Conservation (phyloP, 441 rosid species). For the Eruca vesicaria region DNA sequence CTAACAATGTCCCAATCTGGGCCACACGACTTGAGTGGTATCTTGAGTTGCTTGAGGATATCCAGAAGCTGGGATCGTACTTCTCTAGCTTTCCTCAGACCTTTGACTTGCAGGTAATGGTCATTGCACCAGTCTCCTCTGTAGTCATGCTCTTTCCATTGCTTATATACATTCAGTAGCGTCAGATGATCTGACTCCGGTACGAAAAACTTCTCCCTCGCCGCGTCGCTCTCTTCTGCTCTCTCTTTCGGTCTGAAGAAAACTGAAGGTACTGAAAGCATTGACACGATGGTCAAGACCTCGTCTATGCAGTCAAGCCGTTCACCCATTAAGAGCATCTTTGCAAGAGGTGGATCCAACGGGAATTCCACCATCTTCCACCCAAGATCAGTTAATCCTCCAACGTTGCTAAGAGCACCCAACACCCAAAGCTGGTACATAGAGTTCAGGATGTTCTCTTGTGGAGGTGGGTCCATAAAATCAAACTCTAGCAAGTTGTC, state of each 20-base stretch:
- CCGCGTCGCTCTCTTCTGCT: conserved; percentile 95
- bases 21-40: conserved; percentile 77
- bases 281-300: conserved; percentile 94
- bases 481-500: conserved; percentile 93
- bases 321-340: conserved; percentile 98
- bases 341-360: conserved; percentile 93
- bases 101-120: conserved; percentile 87
- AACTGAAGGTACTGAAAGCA: conserved; percentile 99
- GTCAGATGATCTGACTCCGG: conserved; percentile 97
- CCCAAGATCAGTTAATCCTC: conserved; percentile 80
- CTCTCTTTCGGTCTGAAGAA: conserved; percentile 96
- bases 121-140: conserved; percentile 96
- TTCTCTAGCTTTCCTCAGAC: conserved; percentile 83
- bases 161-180: conserved; percentile 78
- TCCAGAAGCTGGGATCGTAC: conserved; percentile 95
- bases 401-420: conserved; percentile 95
- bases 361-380: conserved; percentile 99
- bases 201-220: conserved; percentile 90
- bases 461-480: conserved; percentile 99
- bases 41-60: conserved; percentile 81
- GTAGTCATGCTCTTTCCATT: conserved; percentile 93
- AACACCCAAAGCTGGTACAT: conserved; percentile 99
- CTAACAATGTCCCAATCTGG: conserved; percentile 80
- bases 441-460: conserved; percentile 95
- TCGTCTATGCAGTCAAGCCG: conserved; percentile 74